phyloP scores from a whole-genome alignment of 306 rosid genomes.

The cucumber (Cucumis sativus) region Cucumber_9930_V3 NC_026656.2:6489001-6489500 shows the following conservation, averaged over 20 bases:
- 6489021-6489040: too few species aligned
- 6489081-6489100: too few species aligned
- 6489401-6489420: not conserved
- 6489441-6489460: not conserved
- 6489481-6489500: conserved; percentile 87
- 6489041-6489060: too few species aligned
- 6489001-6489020: too few species aligned
- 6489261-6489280: too few species aligned
- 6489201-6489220: not conserved
- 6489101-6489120: too few species aligned
- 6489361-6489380: not conserved
- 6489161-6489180: not conserved
- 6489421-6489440: not conserved
- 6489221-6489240: not conserved
- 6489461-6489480: conserved; percentile 33
- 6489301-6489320: too few species aligned
- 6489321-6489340: too few species aligned
- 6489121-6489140: not conserved
- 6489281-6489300: too few species aligned
- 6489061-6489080: too few species aligned
- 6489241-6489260: not conserved
- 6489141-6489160: not conserved
- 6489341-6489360: not conserved
- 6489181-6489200: not conserved
- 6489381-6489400: not conserved